Evolutionary conservation across 208 protist genomes (phyloP), one percentile per base, ranked within the genome.

Genomic region (Leishmania martiniquensis): DNA sequence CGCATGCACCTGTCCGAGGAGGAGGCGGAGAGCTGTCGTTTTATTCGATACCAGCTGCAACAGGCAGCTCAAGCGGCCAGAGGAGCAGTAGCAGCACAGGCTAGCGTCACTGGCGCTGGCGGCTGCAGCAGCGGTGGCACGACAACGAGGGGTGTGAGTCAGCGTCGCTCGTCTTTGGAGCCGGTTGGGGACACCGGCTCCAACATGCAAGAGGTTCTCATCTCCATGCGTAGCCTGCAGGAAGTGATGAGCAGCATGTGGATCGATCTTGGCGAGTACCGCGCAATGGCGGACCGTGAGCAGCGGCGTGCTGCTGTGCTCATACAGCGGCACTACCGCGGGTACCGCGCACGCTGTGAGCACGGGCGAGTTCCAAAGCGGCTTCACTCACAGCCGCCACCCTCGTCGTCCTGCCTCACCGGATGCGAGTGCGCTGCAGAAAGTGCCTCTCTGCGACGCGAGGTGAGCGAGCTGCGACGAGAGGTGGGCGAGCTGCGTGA

Each of bases 261-360:
- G 84, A 72, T 22, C 15, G 91, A 96, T 67, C 80, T 97, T 17
- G 85, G 88, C 52, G 88, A 90, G 52, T 90, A 88, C 79, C 78
- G 89, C 55, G 75, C 69, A 29, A 87, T 96, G 72, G 60, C 82
- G 20, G 78, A 78, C 32, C 83, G 84, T 20, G 85, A 88, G 79
- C 85, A 87, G 78, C 79, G 80, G 13, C 83, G 81, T 4, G 92
- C 94, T 2, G 94, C 92, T 22, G 47, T 91, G 5, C 87, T 84
- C 44, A 96, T 97, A 69, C 94, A 97, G 82, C 87, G 88, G 12
- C 67, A 92, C 77, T 96, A 90, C 79, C 89, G 94, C 70, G 92
- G 90, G 37, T 87, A 91, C 77, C 39, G 72, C 7, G 94, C 85
- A 39, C 83, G 94, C 9, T 85, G 78, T 44, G 62, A 86, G 60